Evolutionary conservation across 768 basidiomycete genomes (phyloP).

Genomic region (Hygrocybe punicea): DNA sequence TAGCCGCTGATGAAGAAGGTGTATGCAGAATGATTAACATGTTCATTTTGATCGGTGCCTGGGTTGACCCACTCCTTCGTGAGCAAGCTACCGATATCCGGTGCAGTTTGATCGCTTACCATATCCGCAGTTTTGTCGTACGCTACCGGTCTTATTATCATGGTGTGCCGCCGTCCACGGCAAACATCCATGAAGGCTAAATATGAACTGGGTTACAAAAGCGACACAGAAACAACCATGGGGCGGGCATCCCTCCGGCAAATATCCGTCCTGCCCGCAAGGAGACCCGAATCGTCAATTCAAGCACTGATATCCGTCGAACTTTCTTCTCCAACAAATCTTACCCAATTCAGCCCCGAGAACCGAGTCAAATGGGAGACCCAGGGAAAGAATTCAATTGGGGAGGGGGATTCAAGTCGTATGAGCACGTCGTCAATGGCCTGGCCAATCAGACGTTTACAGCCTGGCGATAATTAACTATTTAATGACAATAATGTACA

Average conservation of each 20-base stretch:
- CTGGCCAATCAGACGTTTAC: too few species aligned
- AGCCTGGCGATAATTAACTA: too few species aligned
- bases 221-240: not conserved
- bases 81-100: slow-evolving; percentile 19
- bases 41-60: slow-evolving; percentile 49
- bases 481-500: too few species aligned
- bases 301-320: too few species aligned
- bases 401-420: too few species aligned
- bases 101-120: not conserved
- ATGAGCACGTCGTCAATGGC: too few species aligned
- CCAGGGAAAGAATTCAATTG: too few species aligned
- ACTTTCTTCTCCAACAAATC: too few species aligned
- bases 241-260: not conserved
- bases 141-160: slow-evolving; percentile 29
- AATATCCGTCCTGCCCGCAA: too few species aligned
- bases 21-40: slow-evolving; percentile 49
- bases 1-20: slow-evolving; percentile 41
- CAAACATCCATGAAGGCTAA: not conserved
- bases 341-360: not conserved
- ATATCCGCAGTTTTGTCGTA: slow-evolving; percentile 8
- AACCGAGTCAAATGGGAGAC: not conserved
- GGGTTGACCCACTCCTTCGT: slow-evolving; percentile 54
- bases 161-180: slow-evolving; percentile 36
- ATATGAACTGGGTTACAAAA: not conserved
- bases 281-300: too few species aligned